Conservation (phyloP, 2,329 filamentous ascomycete species). For the Pyricularia pennisetigena region DNA sequence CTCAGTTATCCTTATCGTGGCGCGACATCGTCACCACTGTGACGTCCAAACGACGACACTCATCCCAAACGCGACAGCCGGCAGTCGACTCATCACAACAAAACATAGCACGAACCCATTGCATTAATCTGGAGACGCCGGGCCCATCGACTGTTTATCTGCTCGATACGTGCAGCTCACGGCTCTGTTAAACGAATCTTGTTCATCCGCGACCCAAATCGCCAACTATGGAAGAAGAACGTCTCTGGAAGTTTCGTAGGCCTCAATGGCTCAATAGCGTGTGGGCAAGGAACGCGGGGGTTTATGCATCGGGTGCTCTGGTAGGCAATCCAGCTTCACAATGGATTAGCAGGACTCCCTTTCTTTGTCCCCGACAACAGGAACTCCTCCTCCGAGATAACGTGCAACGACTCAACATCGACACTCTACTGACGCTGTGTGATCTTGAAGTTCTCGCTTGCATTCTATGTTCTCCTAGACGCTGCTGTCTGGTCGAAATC, state of each 20-base stretch:
- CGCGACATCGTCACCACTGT: background rate
- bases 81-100: background rate
- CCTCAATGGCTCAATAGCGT: slow-evolving; percentile 59
- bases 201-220: background rate
- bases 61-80: background rate
- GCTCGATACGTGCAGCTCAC: background rate
- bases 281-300: slow-evolving; percentile 52
- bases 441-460: slow-evolving; percentile 48
- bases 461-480: slow-evolving; percentile 61
- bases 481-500: slow-evolving; percentile 58
- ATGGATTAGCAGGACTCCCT: background rate
- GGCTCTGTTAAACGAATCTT: background rate
- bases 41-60: background rate
- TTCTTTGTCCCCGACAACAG: background rate
- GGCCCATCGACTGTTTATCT: background rate
- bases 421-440: background rate
- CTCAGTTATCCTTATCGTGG: background rate
- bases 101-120: background rate
- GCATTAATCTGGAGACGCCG: background rate
- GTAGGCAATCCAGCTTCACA: slow-evolving; percentile 30
- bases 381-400: background rate
- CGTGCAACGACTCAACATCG: slow-evolving; percentile 2
- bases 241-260: slow-evolving; percentile 57
- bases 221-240: slow-evolving; percentile 33
- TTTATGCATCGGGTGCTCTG: slow-evolving; percentile 53